Conservation (phyloP, 352 stramenopile species). For the Phytopythium ostracodes region DNA sequence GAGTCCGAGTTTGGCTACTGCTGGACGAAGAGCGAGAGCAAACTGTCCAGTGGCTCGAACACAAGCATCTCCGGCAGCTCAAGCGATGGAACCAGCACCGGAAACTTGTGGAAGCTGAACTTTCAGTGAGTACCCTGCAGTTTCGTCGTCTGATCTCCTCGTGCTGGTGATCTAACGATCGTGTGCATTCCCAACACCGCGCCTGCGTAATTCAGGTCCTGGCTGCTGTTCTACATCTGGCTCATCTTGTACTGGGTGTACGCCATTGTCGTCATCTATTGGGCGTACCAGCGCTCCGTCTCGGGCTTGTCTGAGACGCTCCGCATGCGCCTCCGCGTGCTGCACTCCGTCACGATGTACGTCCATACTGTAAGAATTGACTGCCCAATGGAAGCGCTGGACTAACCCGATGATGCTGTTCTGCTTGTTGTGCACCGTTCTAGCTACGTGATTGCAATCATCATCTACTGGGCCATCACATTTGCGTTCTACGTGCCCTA, state of each 20-base stretch:
- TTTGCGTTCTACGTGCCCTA: slow-evolving; percentile 87
- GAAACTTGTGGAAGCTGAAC: slow-evolving; percentile 81
- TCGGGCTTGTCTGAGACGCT: slow-evolving; percentile 82
- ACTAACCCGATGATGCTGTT: slow-evolving; percentile 2
- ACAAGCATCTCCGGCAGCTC: slow-evolving; percentile 2
- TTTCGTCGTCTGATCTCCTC: not conserved
- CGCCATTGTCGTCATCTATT: slow-evolving; percentile 83
- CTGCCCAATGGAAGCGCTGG: not conserved
- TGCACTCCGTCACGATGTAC: slow-evolving; percentile 87
- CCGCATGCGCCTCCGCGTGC: slow-evolving; percentile 77
- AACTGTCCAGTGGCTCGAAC: slow-evolving; percentile 20
- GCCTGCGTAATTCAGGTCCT: too few species aligned
- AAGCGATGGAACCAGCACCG: slow-evolving; percentile 22
- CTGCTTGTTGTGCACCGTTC: not conserved
- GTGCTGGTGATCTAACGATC: slow-evolving; percentile 5
- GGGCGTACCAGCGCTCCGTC: slow-evolving; percentile 76
- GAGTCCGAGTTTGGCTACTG: slow-evolving; percentile 84
- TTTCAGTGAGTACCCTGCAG: slow-evolving; percentile 49
- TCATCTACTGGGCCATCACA: slow-evolving; percentile 87
- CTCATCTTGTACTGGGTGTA: slow-evolving; percentile 85
- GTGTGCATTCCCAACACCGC: too few species aligned
- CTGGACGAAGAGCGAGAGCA: slow-evolving; percentile 75
- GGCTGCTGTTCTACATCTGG: slow-evolving; percentile 86
- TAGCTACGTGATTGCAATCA: slow-evolving; percentile 88
- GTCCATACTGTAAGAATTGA: slow-evolving; percentile 8